These are phyloP conservation scores for Elongisporangium undulatum DNA, from an alignment of 352 stramenopile genomes.

Conservation along the genomic window DNA sequence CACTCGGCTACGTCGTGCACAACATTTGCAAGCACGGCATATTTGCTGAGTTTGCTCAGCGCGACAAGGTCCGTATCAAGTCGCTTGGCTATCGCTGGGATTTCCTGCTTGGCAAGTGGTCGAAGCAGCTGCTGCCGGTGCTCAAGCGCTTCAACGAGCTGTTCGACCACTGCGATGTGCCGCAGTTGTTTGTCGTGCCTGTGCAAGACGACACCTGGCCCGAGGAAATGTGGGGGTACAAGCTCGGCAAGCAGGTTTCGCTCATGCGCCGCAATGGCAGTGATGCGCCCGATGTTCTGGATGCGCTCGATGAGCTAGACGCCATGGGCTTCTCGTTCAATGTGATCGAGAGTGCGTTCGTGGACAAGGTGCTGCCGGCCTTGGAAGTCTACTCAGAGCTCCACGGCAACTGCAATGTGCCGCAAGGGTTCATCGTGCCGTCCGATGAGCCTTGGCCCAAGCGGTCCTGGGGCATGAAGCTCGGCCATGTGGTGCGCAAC, in stretches of 20 bases:
- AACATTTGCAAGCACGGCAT: conserved; percentile 34
- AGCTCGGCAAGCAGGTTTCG: conserved; percentile 81
- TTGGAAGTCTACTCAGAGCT: conserved; percentile 82
- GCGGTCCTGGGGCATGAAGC: conserved; percentile 77
- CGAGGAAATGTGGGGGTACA: conserved; percentile 68
- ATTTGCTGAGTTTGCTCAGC: conserved; percentile 35
- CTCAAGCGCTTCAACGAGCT: conserved; percentile 74
- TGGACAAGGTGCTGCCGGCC: conserved; percentile 55
- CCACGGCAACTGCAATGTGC: conserved; percentile 85
- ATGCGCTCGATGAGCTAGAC: conserved; percentile 57
- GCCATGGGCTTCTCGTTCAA: conserved; percentile 66
- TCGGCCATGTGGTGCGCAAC: conserved; percentile 87
- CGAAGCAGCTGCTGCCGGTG: conserved; percentile 47
- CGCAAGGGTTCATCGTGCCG: conserved; percentile 88
- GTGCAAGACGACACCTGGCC: conserved; percentile 69
- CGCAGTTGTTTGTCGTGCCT: conserved; percentile 87
- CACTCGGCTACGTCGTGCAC: conserved; percentile 55
- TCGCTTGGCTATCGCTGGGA: conserved; percentile 56
- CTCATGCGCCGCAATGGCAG: conserved; percentile 48
- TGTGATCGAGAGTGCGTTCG: conserved; percentile 53
- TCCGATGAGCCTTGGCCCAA: conserved; percentile 69
- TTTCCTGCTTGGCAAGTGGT: conserved; percentile 54
- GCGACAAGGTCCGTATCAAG: conserved; percentile 32
- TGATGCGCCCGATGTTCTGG: conserved; percentile 26
- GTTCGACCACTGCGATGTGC: conserved; percentile 86